A percentile compares a stretch with the other conserved stretches of the same genome.
Evolutionary conservation across 768 basidiomycete genomes (phyloP).

Genomic region (Sporobolomyces roseus): DNA sequence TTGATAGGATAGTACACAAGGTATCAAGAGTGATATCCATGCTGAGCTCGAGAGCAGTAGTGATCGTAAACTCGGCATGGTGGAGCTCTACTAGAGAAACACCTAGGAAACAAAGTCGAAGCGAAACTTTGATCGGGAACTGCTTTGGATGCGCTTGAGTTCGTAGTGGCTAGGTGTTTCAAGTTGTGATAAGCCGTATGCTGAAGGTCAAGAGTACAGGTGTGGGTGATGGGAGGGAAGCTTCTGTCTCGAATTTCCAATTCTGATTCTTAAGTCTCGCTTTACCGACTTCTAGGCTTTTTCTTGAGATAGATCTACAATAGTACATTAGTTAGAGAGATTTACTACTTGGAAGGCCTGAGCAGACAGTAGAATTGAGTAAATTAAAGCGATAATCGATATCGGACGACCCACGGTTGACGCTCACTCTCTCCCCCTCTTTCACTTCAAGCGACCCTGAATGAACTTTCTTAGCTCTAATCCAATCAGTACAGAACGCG

Average conservation of each 20-base stretch:
- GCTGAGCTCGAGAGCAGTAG: background rate
- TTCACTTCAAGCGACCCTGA: background rate
- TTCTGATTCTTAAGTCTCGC: background rate
- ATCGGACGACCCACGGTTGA: background rate
- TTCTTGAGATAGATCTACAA: background rate
- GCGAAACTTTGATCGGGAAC: background rate
- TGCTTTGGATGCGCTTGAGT: background rate
- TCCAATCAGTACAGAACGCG: conserved; percentile 8
- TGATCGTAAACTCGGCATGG: background rate
- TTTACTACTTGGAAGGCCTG: too few species aligned
- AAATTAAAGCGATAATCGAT: too few species aligned
- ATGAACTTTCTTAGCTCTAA: conserved; percentile 14
- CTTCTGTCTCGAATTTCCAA: too few species aligned
- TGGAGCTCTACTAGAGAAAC: too few species aligned
- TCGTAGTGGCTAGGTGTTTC: too few species aligned
- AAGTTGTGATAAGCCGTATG: too few species aligned
- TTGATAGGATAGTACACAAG: conserved; percentile 5
- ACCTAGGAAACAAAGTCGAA: too few species aligned
- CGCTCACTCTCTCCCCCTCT: background rate
- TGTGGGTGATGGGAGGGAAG: too few species aligned
- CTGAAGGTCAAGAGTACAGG: too few species aligned
- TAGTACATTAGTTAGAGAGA: too few species aligned
- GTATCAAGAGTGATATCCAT: background rate
- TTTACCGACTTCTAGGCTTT: background rate
- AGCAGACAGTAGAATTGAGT: too few species aligned